Base-by-base conservation (phyloP, 1,284 basidiomycete species). In the Naganishia albida region DNA sequence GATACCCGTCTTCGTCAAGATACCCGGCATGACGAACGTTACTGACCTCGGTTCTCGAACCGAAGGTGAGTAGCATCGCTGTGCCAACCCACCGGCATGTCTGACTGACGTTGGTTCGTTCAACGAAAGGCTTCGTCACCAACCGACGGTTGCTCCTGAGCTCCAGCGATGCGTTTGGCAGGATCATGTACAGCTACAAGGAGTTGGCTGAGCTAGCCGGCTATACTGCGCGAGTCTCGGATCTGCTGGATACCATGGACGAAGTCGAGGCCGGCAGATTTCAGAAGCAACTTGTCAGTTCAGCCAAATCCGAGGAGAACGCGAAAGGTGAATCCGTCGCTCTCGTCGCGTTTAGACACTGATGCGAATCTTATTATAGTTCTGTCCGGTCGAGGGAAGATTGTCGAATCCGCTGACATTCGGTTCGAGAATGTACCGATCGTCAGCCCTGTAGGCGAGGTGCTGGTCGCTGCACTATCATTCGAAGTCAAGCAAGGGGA, bases 121-220 rank as follows among this genome's bases (percentile, higher is more conserved):
- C 28, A 65, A 50, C 15, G 16, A 18, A 68, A 90, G 89, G 90
- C 57, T 96, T 97, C 70, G 91, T 98, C 20, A 97, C 94, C 20
- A 97, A 99, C 76, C 84, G 95, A 55, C 85, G 95, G 16, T 83
- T 99, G 42, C 80, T 99, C 15, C 81, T 99, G 1, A 84, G 83
- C 0, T 79, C 83, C 0, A 83, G 82, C 30, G 85, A 86, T 70
- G 85, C 85, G 0, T 83, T 85, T 65, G 84, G 84, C 0, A 75
- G 85, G 20, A 82, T 85, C 71, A 95, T 98, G 92, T 96, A 95
- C 77, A 93, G 91, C 15, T 98, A 97, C 82, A 97, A 83, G 76
- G 93, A 97, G 76, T 83, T 99, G 3, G 88, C 92, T 7, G 95
- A 99, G 77, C 85, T 99, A 38, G 93, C 94, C 1, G 95, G 95